Conservation (phyloP, 73 alveolate species). For the Paraurostyla sp. region DNA sequence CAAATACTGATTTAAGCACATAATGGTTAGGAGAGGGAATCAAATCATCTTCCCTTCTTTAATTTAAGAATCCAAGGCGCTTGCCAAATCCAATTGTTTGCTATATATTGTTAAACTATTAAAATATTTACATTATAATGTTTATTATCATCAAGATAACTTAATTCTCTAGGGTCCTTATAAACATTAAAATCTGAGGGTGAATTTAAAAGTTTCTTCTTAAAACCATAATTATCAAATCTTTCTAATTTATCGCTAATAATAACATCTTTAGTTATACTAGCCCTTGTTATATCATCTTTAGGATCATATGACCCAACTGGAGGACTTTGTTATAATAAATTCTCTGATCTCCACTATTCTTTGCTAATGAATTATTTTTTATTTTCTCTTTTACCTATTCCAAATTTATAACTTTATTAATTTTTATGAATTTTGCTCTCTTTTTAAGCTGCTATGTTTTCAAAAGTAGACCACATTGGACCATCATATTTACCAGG, state of each 20-base stretch:
- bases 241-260: background rate
- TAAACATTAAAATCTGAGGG: background rate
- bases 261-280: background rate
- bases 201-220: conserved; percentile 11
- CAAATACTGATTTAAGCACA: background rate
- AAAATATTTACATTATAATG: background rate
- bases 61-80: background rate
- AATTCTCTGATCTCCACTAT: conserved; percentile 18
- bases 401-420: conserved; percentile 4
- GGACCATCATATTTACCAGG: conserved; percentile 41
- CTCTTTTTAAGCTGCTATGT: background rate
- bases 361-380: background rate
- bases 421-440: conserved; percentile 20
- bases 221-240: conserved; percentile 39
- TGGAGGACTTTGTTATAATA: conserved; percentile 7
- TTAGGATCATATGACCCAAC: conserved; percentile 51
- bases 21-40: conserved; percentile 4
- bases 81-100: background rate
- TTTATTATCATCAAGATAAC: background rate
- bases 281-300: background rate
- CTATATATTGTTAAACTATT: background rate
- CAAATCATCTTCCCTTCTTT: conserved; percentile 10
- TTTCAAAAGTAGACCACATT: conserved; percentile 33
- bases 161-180: conserved; percentile 21
- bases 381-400: background rate